These are phyloP conservation scores for Serendipita sp. DNA, from an alignment of 768 basidiomycete genomes.

Conservation along the genomic window DNA sequence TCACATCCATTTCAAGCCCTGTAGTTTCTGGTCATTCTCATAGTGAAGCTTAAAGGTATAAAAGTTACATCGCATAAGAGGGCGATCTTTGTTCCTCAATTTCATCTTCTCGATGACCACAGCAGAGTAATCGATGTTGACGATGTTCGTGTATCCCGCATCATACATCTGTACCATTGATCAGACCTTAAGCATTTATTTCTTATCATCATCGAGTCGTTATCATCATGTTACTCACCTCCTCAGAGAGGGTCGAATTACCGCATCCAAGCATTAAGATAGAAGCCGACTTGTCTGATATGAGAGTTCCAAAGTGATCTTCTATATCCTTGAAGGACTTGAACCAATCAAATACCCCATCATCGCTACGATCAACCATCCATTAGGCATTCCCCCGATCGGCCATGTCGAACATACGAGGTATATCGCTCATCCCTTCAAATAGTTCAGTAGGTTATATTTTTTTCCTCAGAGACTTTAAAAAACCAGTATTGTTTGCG, in stretches of 20 bases:
- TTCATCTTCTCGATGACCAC: slow-evolving; percentile 64
- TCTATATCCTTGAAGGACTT: slow-evolving; percentile 66
- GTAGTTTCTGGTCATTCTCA: not conserved
- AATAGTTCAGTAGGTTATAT: too few species aligned
- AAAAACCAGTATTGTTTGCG: slow-evolving; percentile 14
- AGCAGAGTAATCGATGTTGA: slow-evolving; percentile 66
- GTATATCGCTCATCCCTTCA: not conserved
- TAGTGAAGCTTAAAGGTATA: not conserved
- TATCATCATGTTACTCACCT: slow-evolving; percentile 48
- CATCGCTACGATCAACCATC: slow-evolving; percentile 30
- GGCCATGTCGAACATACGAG: not conserved
- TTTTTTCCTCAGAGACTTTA: not conserved
- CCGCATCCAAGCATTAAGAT: slow-evolving; percentile 49
- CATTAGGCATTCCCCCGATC: not conserved
- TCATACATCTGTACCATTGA: slow-evolving; percentile 53
- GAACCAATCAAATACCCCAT: slow-evolving; percentile 72
- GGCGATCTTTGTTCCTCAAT: slow-evolving; percentile 27
- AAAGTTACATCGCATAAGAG: not conserved
- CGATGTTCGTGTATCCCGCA: slow-evolving; percentile 65
- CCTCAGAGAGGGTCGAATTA: slow-evolving; percentile 14
- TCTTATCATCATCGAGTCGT: not conserved
- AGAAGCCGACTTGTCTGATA: slow-evolving; percentile 42
- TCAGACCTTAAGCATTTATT: not conserved
- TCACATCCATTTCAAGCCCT: slow-evolving; percentile 82
- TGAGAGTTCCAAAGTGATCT: slow-evolving; percentile 37